Conservation (phyloP, 805 yeast species). For the Hanseniaspora thailandica region DNA sequence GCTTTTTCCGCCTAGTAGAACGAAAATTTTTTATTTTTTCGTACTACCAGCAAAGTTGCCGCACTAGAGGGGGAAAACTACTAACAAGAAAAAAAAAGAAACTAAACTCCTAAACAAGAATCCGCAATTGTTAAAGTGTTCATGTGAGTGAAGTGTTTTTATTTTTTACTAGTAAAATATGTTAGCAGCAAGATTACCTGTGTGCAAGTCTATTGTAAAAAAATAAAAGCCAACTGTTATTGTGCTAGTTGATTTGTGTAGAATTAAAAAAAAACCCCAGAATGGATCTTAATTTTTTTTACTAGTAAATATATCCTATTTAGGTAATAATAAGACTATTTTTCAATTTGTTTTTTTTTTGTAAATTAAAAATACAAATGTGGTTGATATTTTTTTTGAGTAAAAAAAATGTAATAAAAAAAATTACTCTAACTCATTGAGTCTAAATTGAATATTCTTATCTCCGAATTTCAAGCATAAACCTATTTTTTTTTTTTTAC, state of each 20-base stretch:
- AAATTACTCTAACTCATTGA: not conserved
- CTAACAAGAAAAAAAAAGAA: not conserved
- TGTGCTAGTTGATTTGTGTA: too few species aligned
- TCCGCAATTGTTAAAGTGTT: too few species aligned
- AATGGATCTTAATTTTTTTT: not conserved
- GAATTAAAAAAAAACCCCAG: too few species aligned
- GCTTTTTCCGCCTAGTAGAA: not conserved
- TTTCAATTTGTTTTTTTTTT: not conserved
- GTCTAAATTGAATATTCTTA: not conserved
- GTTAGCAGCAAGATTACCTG: too few species aligned
- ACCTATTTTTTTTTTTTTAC: too few species aligned
- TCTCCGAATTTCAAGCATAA: too few species aligned
- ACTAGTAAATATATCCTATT: not conserved
- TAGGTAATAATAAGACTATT: not conserved
- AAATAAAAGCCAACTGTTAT: too few species aligned
- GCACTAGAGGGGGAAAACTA: too few species aligned
- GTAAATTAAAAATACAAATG: not conserved
- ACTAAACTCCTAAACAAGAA: too few species aligned
- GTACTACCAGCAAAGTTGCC: not conserved
- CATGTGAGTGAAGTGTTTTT: too few species aligned
- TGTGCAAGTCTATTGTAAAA: too few species aligned
- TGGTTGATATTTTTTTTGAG: not conserved
- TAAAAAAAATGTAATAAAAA: not conserved
- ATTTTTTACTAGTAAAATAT: too few species aligned
- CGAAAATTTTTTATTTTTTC: not conserved